Percentiles rank a stretch among this genome's conserved stretches.
Evolutionary conservation across 2,329 filamentous ascomycete species (phyloP).

Genomic region (Didymella keratinophila): DNA sequence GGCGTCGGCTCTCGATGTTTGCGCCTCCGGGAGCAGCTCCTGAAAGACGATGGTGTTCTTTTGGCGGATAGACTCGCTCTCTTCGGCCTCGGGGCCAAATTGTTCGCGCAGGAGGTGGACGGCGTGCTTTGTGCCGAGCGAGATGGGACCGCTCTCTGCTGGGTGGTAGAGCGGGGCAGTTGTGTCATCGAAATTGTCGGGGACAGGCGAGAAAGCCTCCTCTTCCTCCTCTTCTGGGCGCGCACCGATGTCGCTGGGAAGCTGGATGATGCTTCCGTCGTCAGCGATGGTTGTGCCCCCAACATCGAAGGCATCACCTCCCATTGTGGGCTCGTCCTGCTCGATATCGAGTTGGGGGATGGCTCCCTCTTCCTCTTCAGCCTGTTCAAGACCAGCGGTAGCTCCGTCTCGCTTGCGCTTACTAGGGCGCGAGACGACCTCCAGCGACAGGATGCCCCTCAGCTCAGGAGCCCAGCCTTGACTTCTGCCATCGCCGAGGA

Average conservation of each 20-base stretch:
- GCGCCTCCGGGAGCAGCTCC: constrained; percentile 82
- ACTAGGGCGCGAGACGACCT: constrained; percentile 76
- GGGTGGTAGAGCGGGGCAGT: constrained; percentile 78
- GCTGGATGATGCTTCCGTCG: constrained; percentile 40
- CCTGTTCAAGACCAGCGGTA: constrained; percentile 78
- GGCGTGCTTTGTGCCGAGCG: constrained; percentile 90
- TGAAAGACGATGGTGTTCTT: constrained; percentile 86
- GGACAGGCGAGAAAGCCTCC: constrained; percentile 46
- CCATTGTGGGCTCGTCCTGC: constrained; percentile 58
- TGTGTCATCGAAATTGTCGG: constrained; percentile 78
- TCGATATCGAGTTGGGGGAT: constrained; percentile 71
- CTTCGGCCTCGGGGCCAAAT: constrained; percentile 77
- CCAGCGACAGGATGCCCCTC: constrained; percentile 87
- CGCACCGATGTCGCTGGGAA: constrained; percentile 37
- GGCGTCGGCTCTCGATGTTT: constrained; percentile 85
- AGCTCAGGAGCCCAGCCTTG: constrained; percentile 90
- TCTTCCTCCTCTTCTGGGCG: constrained; percentile 42
- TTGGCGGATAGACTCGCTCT: constrained; percentile 73
- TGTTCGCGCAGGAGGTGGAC: constrained; percentile 92
- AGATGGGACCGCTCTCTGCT: constrained; percentile 84
- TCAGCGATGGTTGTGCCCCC: constrained; percentile 42
- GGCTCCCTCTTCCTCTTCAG: constrained; percentile 64
- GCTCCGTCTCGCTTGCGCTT: constrained; percentile 95
- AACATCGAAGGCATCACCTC: constrained; percentile 54
- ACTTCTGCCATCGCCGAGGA: constrained; percentile 81